Evolutionary conservation across 78 protist genomes (phyloP).

Genomic region (Planoprotostelium fungivorum): DNA sequence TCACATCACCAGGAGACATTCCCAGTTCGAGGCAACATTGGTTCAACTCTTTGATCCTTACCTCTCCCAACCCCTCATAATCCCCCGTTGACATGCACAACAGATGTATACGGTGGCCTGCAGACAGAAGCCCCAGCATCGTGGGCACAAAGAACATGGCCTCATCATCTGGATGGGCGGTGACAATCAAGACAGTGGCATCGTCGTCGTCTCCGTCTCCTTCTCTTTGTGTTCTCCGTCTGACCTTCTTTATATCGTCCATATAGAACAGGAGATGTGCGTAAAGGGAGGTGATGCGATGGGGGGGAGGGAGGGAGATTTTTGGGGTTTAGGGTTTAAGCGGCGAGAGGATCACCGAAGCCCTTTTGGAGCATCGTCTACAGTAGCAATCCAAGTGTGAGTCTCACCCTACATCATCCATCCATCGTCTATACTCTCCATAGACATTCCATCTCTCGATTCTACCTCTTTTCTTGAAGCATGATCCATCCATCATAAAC

Average conservation of each 20-base stretch:
- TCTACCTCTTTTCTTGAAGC: too few relatives aligned
- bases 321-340: not conserved
- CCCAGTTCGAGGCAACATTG: conserved; percentile 21
- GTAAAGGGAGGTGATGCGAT: too few relatives aligned
- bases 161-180: conserved; percentile 93
- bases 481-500: too few relatives aligned
- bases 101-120: conserved; percentile 2
- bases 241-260: not conserved
- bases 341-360: not conserved
- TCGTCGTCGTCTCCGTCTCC: not conserved
- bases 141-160: conserved; percentile 85
- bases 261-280: too few relatives aligned
- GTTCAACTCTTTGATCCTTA: conserved; percentile 47
- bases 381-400: not conserved
- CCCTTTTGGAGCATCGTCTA: not conserved
- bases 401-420: not conserved
- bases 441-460: not conserved
- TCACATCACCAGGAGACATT: conserved; percentile 4
- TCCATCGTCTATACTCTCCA: not conserved
- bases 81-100: conserved; percentile 68
- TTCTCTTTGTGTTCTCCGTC: not conserved
- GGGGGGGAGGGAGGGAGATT: not conserved
- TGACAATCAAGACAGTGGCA: conserved; percentile 26
- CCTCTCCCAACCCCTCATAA: conserved; percentile 60
- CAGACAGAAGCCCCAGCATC: not conserved